Evolutionary conservation across 73 alveolate species (phyloP).

Genomic region (Tetrahymena thermophila): DNA sequence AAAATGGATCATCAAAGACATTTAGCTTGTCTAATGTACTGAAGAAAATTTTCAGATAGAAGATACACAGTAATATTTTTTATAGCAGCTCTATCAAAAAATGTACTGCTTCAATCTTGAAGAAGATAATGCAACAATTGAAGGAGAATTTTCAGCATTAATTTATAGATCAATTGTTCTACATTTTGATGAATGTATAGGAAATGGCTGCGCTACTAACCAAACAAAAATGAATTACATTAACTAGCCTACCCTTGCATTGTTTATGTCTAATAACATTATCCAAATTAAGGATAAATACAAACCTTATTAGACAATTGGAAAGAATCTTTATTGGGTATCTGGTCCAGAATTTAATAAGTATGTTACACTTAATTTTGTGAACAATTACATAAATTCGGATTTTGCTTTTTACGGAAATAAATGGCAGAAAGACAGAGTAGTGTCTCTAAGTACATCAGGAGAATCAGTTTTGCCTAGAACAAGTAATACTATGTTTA

Average conservation of each 20-base stretch:
- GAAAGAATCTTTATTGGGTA: background rate
- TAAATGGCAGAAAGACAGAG: background rate
- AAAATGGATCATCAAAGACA: background rate
- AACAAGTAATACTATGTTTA: background rate
- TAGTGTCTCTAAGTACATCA: background rate
- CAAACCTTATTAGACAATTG: background rate
- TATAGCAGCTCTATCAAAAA: background rate
- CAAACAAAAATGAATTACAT: background rate
- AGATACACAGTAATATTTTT: background rate
- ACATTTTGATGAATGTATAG: background rate
- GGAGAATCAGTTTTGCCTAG: background rate
- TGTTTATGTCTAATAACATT: background rate
- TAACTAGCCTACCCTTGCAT: background rate
- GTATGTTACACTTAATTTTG: background rate
- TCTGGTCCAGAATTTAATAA: background rate
- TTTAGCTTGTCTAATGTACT: background rate
- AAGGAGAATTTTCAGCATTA: background rate
- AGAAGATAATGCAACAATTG: background rate
- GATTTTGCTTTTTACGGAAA: background rate
- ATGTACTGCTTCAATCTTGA: background rate
- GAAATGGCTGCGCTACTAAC: background rate
- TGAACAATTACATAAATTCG: background rate
- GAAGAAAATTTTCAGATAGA: background rate
- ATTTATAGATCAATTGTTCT: background rate
- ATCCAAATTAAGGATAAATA: background rate